A percentile compares a stretch with the other conserved stretches of the same genome.
phyloP scores from a whole-genome alignment of 345 rosid genomes.

The Iberis pinnata region DNA sequence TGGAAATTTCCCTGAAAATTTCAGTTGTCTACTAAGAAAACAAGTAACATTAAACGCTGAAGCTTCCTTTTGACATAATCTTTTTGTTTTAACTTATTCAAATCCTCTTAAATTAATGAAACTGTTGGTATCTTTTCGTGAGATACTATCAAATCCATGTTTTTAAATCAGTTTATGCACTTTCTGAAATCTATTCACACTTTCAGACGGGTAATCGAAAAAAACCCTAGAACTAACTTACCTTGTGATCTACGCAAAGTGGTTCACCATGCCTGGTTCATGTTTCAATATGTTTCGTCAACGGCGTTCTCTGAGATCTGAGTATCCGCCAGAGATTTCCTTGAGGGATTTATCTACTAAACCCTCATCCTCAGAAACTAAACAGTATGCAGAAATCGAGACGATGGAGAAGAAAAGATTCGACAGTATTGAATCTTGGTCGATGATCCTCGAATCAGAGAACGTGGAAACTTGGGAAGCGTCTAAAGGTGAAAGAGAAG shows the following conservation, averaged over 20 bases:
- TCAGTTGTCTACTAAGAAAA: too few relatives aligned
- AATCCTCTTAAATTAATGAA: constrained; percentile 44
- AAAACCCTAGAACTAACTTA: constrained; percentile 16
- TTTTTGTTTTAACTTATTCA: constrained; percentile 14
- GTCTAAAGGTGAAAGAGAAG: constrained; percentile 77
- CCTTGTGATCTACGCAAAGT: constrained; percentile 17
- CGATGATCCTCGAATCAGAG: constrained; percentile 91
- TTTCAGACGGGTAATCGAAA: constrained; percentile 54
- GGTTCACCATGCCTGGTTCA: constrained; percentile 46
- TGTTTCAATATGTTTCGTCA: constrained; percentile 74
- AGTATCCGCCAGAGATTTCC: constrained; percentile 16
- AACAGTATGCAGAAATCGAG: constrained; percentile 46
- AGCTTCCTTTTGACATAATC: constrained; percentile 25
- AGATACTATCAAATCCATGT: constrained; percentile 54
- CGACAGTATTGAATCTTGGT: constrained; percentile 97
- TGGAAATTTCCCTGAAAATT: constrained; percentile 19
- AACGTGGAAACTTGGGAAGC: constrained; percentile 94
- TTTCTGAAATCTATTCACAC: constrained; percentile 89
- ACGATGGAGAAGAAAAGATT: constrained; percentile 87
- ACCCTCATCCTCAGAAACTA: constrained; percentile 55
- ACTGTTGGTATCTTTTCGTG: constrained; percentile 30
- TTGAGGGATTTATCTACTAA: constrained; percentile 11
- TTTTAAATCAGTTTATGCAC: constrained; percentile 95
- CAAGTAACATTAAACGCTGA: too few relatives aligned
- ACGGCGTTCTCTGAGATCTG: constrained; percentile 49